Conservation (phyloP, 345 rosid genomes). For the Linum usitatissimum region DNA sequence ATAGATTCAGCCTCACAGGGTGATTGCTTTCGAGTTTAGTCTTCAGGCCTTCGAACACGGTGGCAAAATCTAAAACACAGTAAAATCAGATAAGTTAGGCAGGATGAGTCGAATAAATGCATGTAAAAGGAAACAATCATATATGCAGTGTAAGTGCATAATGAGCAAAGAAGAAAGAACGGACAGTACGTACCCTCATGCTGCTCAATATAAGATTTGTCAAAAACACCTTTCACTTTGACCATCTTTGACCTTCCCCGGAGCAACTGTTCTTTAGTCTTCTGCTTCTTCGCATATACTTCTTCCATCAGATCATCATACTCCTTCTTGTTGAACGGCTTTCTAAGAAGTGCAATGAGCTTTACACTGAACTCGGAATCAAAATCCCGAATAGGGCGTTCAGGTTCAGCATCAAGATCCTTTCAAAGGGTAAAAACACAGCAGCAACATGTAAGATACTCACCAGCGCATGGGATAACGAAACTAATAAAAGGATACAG, state of each 20-base stretch:
- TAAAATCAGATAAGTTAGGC: background rate
- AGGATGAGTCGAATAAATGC: no score
- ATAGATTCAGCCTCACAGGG: constrained; percentile 33
- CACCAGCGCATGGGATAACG: background rate
- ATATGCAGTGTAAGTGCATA: background rate
- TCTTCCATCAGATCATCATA: constrained; percentile 17
- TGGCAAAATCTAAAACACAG: constrained; percentile 37
- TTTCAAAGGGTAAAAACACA: constrained; percentile 12
- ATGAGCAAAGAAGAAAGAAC: background rate
- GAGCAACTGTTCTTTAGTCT: constrained; percentile 13
- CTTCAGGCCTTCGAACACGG: constrained; percentile 8
- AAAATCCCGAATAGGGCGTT: constrained; percentile 8
- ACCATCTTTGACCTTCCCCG: constrained; percentile 25
- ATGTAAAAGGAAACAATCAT: background rate
- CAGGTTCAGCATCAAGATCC: constrained; percentile 16
- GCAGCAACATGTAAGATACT: background rate
- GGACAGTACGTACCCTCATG: constrained; percentile 39
- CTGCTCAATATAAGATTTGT: constrained; percentile 43
- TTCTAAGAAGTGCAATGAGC: constrained; percentile 34
- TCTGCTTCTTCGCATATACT: constrained; percentile 18
- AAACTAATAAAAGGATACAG: background rate
- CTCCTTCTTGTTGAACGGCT: constrained; percentile 40
- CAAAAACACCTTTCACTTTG: constrained; percentile 1
- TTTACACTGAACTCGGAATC: constrained; percentile 35
- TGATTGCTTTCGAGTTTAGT: constrained; percentile 19